Conservation (phyloP, 306 rosid genomes). For the Vigna reflexopilosa region DNA sequence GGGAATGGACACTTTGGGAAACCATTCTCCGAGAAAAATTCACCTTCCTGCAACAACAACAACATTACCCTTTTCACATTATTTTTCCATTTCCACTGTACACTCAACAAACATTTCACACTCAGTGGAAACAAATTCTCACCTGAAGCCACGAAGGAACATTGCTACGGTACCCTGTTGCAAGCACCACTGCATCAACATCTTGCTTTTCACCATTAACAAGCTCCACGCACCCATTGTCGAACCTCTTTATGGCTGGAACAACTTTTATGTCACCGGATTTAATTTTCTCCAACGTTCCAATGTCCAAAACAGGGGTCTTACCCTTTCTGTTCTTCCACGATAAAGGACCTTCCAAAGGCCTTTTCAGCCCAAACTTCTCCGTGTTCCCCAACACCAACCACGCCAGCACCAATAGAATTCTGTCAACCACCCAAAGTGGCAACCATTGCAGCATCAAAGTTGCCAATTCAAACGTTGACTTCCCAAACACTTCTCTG, state of each 20-base stretch:
- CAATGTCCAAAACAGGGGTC: slow-evolving; percentile 95
- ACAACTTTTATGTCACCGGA: slow-evolving; percentile 81
- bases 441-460: slow-evolving; percentile 85
- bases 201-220: slow-evolving; percentile 59
- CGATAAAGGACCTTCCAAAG: slow-evolving; percentile 74
- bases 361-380: slow-evolving; percentile 78
- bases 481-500: slow-evolving; percentile 73
- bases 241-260: slow-evolving; percentile 71
- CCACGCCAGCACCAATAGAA: slow-evolving; percentile 72
- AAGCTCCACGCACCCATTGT: slow-evolving; percentile 55
- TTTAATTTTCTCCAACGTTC: slow-evolving; percentile 77
- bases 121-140: slow-evolving; percentile 41
- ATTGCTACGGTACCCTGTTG: slow-evolving; percentile 94
- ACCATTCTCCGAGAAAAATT: slow-evolving; percentile 82
- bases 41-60: slow-evolving; percentile 68
- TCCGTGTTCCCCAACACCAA: slow-evolving; percentile 68
- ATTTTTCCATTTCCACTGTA: slow-evolving; percentile 6
- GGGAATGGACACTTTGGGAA: slow-evolving; percentile 57
- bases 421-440: slow-evolving; percentile 78
- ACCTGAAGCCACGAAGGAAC: slow-evolving; percentile 99
- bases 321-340: slow-evolving; percentile 79
- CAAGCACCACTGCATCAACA: slow-evolving; percentile 75
- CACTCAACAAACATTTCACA: not conserved
- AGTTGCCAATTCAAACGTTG: slow-evolving; percentile 80
- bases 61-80: slow-evolving; percentile 42